phyloP scores from a whole-genome alignment of 306 rosid species.

The Prunus campanulata region DNA sequence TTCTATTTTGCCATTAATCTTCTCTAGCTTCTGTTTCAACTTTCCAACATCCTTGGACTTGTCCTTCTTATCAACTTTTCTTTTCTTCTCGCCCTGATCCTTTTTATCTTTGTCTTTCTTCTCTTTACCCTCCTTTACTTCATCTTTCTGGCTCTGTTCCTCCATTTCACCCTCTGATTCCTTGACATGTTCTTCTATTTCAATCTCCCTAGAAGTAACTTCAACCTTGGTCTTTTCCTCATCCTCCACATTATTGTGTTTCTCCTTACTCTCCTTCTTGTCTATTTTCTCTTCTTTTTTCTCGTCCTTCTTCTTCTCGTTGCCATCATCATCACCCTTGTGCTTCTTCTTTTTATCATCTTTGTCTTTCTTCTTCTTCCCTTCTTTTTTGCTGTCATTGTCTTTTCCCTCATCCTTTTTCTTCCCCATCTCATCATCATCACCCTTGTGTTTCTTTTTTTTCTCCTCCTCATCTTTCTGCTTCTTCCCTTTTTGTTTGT shows the following conservation, averaged over 20 bases:
- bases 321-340: background rate
- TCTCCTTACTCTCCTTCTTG: background rate
- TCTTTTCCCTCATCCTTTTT: slow-evolving; percentile 10
- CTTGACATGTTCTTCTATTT: slow-evolving; percentile 27
- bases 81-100: slow-evolving; percentile 49
- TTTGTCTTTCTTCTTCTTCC: slow-evolving; percentile 3
- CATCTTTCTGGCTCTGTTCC: slow-evolving; percentile 23
- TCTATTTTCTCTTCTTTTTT: slow-evolving; percentile 3
- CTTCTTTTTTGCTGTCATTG: background rate
- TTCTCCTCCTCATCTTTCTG: background rate
- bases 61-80: slow-evolving; percentile 39
- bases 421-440: background rate
- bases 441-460: slow-evolving; percentile 16
- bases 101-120: slow-evolving; percentile 35
- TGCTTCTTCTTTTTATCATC: background rate
- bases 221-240: slow-evolving; percentile 6
- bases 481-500: slow-evolving; percentile 7
- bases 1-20: slow-evolving; percentile 51
- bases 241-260: slow-evolving; percentile 16
- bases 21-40: slow-evolving; percentile 61
- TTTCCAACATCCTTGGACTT: slow-evolving; percentile 42
- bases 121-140: slow-evolving; percentile 23
- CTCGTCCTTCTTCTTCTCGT: background rate
- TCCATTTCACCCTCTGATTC: slow-evolving; percentile 23
- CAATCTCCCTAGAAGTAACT: slow-evolving; percentile 31